A percentile compares a stretch with the other conserved stretches of the same genome.
Evolutionary conservation across 371 early-diverging fungal genomes (phyloP).

Genomic region (Chytridium lagenaria): DNA sequence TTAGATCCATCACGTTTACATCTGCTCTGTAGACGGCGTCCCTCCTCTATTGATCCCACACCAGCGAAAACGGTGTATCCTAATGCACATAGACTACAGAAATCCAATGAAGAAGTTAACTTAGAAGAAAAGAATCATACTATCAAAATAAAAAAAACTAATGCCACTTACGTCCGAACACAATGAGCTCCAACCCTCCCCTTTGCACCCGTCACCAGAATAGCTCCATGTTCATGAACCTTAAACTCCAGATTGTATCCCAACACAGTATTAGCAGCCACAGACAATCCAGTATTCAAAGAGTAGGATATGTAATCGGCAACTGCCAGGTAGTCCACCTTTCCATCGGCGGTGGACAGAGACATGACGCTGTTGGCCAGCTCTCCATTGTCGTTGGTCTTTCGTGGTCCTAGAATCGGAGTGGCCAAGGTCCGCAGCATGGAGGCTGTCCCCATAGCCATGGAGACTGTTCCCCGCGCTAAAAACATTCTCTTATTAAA

Average conservation of each 20-base stretch:
- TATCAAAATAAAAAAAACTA: not conserved
- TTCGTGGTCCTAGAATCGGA: not conserved
- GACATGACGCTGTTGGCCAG: constrained; percentile 18
- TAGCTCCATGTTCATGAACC: constrained; percentile 31
- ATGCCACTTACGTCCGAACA: constrained; percentile 26
- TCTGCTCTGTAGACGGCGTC: constrained; percentile 24
- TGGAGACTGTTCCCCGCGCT: not conserved
- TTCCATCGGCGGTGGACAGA: constrained; percentile 25
- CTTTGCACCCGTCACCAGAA: constrained; percentile 46
- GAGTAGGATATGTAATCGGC: constrained; percentile 34
- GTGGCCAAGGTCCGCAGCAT: not conserved
- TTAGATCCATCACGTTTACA: constrained; percentile 14
- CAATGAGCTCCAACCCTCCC: constrained; percentile 35
- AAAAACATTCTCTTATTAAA: too few species aligned
- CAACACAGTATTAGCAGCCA: constrained; percentile 25
- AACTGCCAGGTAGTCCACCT: constrained; percentile 29
- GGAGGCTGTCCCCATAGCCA: not conserved
- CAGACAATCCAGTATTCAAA: constrained; percentile 30
- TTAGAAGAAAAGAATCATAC: not conserved
- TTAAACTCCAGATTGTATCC: constrained; percentile 35
- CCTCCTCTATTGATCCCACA: constrained; percentile 35
- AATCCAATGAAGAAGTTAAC: not conserved
- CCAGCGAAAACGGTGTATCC: constrained; percentile 51
- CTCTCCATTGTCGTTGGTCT: not conserved
- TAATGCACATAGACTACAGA: constrained; percentile 26